Conservation (phyloP, 148 eudicot species). For the Fallopia convolvulus region DNA sequence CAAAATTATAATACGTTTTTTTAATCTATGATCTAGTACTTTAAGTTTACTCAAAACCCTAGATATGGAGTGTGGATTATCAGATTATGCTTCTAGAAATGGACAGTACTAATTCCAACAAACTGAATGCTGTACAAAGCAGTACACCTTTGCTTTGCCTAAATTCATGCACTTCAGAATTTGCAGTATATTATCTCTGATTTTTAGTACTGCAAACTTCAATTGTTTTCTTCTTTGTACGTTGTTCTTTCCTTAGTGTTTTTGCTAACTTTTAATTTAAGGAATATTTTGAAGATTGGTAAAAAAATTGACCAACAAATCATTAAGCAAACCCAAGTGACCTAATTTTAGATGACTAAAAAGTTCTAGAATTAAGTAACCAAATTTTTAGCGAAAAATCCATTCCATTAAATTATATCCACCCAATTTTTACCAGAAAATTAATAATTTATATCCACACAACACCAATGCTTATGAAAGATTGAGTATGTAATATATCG, state of each 20-base stretch:
- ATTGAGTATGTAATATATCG: too few species aligned
- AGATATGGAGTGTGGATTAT: background rate
- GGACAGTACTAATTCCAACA: background rate
- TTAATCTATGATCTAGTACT: background rate
- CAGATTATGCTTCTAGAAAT: slow-evolving; percentile 2
- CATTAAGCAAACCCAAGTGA: background rate
- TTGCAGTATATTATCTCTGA: background rate
- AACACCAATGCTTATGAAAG: too few species aligned
- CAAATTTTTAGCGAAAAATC: too few species aligned
- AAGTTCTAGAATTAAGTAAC: too few species aligned
- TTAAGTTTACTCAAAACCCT: background rate
- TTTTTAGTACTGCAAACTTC: background rate
- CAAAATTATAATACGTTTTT: too few species aligned
- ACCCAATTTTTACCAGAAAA: too few species aligned
- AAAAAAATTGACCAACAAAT: background rate
- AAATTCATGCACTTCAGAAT: background rate
- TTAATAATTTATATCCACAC: too few species aligned
- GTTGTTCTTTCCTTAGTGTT: too few species aligned
- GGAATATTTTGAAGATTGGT: background rate
- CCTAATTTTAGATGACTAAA: background rate
- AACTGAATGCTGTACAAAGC: background rate
- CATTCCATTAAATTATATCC: too few species aligned
- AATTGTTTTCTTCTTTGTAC: background rate
- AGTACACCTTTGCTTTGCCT: background rate
- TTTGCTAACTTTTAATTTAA: too few species aligned